phyloP scores from a whole-genome alignment of 805 yeast species.

The Teunomyces barrocoloradensis region DNA sequence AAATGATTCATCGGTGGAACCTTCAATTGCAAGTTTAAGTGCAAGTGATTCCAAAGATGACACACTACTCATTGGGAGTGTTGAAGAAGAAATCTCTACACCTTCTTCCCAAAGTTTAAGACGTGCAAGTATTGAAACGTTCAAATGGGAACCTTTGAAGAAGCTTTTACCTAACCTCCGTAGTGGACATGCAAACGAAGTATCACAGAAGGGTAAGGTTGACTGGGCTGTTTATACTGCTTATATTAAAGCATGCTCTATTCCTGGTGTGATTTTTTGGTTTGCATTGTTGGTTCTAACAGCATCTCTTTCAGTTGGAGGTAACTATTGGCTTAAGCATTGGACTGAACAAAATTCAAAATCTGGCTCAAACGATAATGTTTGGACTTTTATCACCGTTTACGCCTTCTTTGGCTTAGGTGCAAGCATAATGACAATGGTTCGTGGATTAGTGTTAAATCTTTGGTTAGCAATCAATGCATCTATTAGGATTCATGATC shows the following conservation, averaged over 20 bases:
- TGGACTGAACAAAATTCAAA: conserved; percentile 24
- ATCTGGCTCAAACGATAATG: conserved; percentile 15
- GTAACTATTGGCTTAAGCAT: conserved; percentile 22
- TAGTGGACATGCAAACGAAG: conserved; percentile 37
- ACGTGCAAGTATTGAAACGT: conserved; percentile 53
- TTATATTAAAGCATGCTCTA: conserved; percentile 31
- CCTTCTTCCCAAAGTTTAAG: conserved; percentile 3
- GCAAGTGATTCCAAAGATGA: not conserved
- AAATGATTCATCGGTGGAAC: conserved; percentile 7
- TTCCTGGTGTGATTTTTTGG: conserved; percentile 45
- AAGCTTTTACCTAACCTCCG: conserved; percentile 28
- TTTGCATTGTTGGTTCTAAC: conserved; percentile 25
- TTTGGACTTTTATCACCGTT: conserved; percentile 16
- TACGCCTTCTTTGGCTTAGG: conserved; percentile 17
- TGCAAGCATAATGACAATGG: conserved; percentile 13
- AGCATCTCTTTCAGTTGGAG: conserved; percentile 13
- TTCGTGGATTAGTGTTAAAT: conserved; percentile 19
- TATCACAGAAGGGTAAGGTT: conserved; percentile 19
- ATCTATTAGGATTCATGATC: conserved; percentile 22
- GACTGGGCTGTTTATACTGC: conserved; percentile 23
- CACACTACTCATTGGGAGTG: not conserved
- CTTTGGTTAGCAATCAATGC: conserved; percentile 22
- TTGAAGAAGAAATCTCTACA: not conserved
- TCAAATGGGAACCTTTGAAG: conserved; percentile 39
- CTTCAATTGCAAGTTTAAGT: conserved; percentile 8